Base-by-base conservation (phyloP, 768 basidiomycete genomes). In the Obba rivulosa region DNA sequence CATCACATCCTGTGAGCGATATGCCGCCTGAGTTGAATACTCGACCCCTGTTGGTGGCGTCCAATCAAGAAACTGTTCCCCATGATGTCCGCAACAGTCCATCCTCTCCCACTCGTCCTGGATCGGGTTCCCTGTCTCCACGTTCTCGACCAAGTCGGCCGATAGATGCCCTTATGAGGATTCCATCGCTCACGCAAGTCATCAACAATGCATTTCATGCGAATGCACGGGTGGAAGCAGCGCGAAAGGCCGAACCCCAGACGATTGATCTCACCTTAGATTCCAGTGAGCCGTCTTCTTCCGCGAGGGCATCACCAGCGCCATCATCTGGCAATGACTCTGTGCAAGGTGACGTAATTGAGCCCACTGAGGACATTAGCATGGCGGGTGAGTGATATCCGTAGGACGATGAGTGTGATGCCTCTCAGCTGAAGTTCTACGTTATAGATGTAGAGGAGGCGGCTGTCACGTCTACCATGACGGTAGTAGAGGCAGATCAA, bases 231-330 rank as follows among this genome's bases (percentile, higher is more conserved):
- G 37, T 43, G 20, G 34, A 45, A 5, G 8, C 16, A 21, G 37
- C 20, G 5, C 37, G 16, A 5, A n/a, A 39, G 37, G 16, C 5
- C 7, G 37, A 39, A 8, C 5, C 20, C 8, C 7, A 41, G 41
- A 41, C 43, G 21, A 50, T 54, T 28, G 52, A 54, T 23, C 37
- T 54, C 18, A 54, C 52, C 2, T 39, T 22, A 1, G 52, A 54
- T 28, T 45, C 41, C 36, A 41, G 41, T 2, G 48, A 46, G 21
- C 8, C 20, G 17, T 17, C 16, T 20, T 14, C 14, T n/a, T 31
- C 37, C 8, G 42, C 22, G n/a, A 1, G 42, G 20, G 3, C 9
- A 4, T 43, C 23, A 14, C 17, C 23, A 14, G 14, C 23, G 8
- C 21, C 4, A 2, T 7, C 17, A 28, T 45, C 44, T 18, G 31